These are phyloP conservation scores for Camelina hispida DNA, from an alignment of 345 rosid species.

Conservation along the genomic window DNA sequence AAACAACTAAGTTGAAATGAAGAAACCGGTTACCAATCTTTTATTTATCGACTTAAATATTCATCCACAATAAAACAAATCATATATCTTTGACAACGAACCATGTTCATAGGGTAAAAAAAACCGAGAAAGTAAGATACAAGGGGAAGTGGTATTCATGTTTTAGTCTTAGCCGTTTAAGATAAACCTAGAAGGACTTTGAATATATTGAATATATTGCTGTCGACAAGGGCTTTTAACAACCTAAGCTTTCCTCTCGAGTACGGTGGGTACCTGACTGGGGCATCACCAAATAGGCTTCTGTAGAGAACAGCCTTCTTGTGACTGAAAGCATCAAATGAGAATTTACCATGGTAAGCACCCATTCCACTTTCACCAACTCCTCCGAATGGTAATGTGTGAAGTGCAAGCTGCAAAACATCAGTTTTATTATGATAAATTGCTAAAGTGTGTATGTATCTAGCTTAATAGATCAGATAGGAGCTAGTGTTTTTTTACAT, in stretches of 20 bases:
- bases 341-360: conserved; percentile 92
- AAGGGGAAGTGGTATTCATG: neutral
- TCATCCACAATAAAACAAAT: conserved; percentile 22
- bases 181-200: conserved; percentile 59
- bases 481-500: conserved; percentile 54
- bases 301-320: conserved; percentile 87
- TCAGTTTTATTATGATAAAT: conserved; percentile 7
- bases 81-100: conserved; percentile 19
- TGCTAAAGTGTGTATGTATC: neutral
- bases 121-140: conserved; percentile 7
- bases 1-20: conserved; percentile 34
- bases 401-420: conserved; percentile 56
- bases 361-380: conserved; percentile 96
- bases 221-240: conserved; percentile 65
- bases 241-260: conserved; percentile 60
- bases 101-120: neutral
- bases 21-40: conserved; percentile 21
- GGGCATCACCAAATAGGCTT: conserved; percentile 63
- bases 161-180: conserved; percentile 31
- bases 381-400: conserved; percentile 85
- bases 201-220: conserved; percentile 53
- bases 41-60: conserved; percentile 28
- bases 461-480: neutral
- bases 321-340: conserved; percentile 94
- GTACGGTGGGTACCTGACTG: conserved; percentile 86